These are phyloP conservation scores for Gentiana macrophylla DNA, from an alignment of 257 asterid species.

Conservation along the genomic window DNA sequence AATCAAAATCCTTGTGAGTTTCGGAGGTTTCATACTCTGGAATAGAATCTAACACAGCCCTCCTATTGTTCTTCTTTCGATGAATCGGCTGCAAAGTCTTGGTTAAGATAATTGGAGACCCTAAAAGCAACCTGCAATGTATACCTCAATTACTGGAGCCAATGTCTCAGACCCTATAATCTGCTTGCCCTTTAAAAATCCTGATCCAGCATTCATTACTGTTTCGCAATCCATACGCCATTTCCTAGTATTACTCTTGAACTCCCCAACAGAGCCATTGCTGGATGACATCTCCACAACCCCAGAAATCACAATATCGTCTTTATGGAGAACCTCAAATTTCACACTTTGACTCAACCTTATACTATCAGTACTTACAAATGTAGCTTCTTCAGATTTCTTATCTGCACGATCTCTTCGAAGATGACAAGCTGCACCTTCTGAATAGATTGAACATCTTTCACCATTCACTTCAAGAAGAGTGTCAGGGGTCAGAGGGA, in stretches of 20 bases:
- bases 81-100: constrained; percentile 54
- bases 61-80: constrained; percentile 49
- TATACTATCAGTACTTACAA: constrained; percentile 69
- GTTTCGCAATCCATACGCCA: constrained; percentile 78
- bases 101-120: constrained; percentile 69
- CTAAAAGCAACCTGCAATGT: constrained; percentile 73
- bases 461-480: constrained; percentile 73
- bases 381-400: constrained; percentile 84
- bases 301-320: constrained; percentile 60
- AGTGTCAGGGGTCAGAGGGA: constrained; percentile 53
- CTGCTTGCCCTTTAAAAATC: constrained; percentile 64
- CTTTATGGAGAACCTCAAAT: constrained; percentile 58
- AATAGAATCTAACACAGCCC: constrained; percentile 47
- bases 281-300: constrained; percentile 40
- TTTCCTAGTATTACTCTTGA: constrained; percentile 17
- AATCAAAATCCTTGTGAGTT: constrained; percentile 27
- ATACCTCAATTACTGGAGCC: constrained; percentile 67
- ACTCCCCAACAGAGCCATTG: constrained; percentile 47
- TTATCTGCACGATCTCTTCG: constrained; percentile 66
- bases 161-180: constrained; percentile 31
- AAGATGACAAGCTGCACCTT: constrained; percentile 61
- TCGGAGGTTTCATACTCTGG: constrained; percentile 52
- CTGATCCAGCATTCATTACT: constrained; percentile 37
- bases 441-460: constrained; percentile 45
- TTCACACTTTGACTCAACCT: constrained; percentile 60